Conservation (phyloP, 345 rosid genomes). For the Combretum micranthum region DNA sequence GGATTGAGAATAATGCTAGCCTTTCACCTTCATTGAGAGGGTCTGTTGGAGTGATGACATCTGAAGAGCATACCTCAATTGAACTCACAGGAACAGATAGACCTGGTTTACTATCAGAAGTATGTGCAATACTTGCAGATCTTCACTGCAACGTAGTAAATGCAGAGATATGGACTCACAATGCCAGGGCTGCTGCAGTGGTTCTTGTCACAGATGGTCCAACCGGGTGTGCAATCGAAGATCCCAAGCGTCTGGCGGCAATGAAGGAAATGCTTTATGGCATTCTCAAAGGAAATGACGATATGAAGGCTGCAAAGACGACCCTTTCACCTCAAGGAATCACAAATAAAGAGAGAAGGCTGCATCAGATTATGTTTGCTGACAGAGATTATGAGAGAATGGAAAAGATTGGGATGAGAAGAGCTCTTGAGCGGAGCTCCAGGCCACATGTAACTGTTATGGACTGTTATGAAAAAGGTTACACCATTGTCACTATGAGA, state of each 20-base stretch:
- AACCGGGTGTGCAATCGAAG: constrained; percentile 28
- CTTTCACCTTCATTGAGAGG: constrained; percentile 22
- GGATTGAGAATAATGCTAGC: constrained; percentile 25
- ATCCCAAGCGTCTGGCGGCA: constrained; percentile 19
- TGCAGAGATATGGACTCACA: constrained; percentile 52
- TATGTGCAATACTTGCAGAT: constrained; percentile 40
- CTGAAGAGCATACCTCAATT: constrained; percentile 31
- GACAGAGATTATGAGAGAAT: constrained; percentile 41
- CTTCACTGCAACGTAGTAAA: constrained; percentile 37
- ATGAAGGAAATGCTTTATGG: constrained; percentile 34
- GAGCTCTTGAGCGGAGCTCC: not conserved
- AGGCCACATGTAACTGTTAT: constrained; percentile 27
- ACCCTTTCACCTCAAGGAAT: constrained; percentile 23
- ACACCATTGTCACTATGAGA: constrained; percentile 34
- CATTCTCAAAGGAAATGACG: constrained; percentile 19
- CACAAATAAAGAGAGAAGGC: constrained; percentile 28
- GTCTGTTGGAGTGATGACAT: constrained; percentile 25
- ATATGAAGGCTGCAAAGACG: constrained; percentile 15
- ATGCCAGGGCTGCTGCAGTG: constrained; percentile 38
- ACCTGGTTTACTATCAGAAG: constrained; percentile 46
- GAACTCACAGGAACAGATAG: constrained; percentile 40
- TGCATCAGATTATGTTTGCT: constrained; percentile 44
- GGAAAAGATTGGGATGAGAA: constrained; percentile 3
- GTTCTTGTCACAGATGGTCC: constrained; percentile 30
- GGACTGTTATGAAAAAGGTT: constrained; percentile 34